Conservation (phyloP, 306 rosid species). For the Ormosia emarginata region DNA sequence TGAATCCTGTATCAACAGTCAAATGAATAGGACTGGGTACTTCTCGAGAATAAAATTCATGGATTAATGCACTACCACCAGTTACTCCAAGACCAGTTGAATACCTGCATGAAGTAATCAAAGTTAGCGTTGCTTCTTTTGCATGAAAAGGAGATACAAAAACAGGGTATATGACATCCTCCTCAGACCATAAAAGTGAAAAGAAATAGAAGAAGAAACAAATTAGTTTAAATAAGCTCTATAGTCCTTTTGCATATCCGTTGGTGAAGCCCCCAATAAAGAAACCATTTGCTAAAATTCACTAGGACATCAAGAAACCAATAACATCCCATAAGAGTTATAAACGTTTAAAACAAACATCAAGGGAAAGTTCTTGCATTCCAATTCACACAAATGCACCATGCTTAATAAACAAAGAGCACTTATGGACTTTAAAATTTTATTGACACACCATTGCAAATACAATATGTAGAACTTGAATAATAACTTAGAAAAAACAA, state of each 20-base stretch:
- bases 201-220: not conserved
- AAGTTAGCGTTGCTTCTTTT: not conserved
- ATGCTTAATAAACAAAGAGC: not conserved
- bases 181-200: too few species aligned
- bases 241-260: not conserved
- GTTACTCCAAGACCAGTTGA: conserved; percentile 92
- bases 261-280: not conserved
- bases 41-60: conserved; percentile 90
- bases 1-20: conserved; percentile 91
- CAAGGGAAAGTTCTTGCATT: not conserved
- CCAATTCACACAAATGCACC: not conserved
- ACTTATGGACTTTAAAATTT: not conserved
- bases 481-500: not conserved
- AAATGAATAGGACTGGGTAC: conserved; percentile 80
- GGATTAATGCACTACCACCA: conserved; percentile 85
- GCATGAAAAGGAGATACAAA: not conserved
- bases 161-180: not conserved
- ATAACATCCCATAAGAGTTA: not conserved
- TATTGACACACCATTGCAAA: not conserved
- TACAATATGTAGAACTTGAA: not conserved
- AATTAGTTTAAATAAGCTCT: not conserved
- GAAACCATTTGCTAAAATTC: not conserved
- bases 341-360: not conserved
- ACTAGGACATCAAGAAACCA: not conserved
- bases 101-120: conserved; percentile 51